phyloP scores from a whole-genome alignment of 2,329 filamentous ascomycete genomes.

The Penicillium sp. region DNA sequence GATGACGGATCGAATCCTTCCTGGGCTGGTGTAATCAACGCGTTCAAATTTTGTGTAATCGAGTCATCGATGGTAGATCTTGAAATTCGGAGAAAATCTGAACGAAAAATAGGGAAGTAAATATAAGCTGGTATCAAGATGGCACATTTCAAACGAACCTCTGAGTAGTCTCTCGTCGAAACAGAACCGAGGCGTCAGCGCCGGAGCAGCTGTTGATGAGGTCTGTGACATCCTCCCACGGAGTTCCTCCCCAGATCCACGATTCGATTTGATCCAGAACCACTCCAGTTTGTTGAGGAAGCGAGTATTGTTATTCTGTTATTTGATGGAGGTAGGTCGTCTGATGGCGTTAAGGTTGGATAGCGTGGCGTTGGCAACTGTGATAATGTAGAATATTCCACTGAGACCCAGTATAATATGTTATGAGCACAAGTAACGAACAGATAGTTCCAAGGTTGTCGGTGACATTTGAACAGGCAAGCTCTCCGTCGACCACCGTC shows the following conservation, averaged over 20 bases:
- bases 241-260: slow-evolving; percentile 20
- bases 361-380: neutral
- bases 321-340: neutral
- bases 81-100: slow-evolving; percentile 88
- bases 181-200: slow-evolving; percentile 71
- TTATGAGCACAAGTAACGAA: neutral
- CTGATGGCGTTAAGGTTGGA: neutral
- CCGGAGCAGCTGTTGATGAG: slow-evolving; percentile 46
- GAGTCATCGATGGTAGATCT: slow-evolving; percentile 85
- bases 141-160: slow-evolving; percentile 50
- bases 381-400: neutral
- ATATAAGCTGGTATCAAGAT: slow-evolving; percentile 10
- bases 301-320: neutral
- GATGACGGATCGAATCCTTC: slow-evolving; percentile 74
- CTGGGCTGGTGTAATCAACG: slow-evolving; percentile 71
- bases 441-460: neutral
- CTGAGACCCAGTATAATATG: neutral
- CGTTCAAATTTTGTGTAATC: slow-evolving; percentile 90
- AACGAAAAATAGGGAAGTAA: slow-evolving; percentile 57
- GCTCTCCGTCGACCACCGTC: neutral
- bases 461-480: neutral
- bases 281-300: slow-evolving; percentile 38
- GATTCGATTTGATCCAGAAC: slow-evolving; percentile 36
- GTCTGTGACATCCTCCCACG: slow-evolving; percentile 39
- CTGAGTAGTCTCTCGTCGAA: slow-evolving; percentile 67